A percentile compares a stretch with the other conserved stretches of the same genome.
Evolutionary conservation across 192 early-diverging fungal genomes (phyloP).

Genomic region (Lobosporangium transversale): DNA sequence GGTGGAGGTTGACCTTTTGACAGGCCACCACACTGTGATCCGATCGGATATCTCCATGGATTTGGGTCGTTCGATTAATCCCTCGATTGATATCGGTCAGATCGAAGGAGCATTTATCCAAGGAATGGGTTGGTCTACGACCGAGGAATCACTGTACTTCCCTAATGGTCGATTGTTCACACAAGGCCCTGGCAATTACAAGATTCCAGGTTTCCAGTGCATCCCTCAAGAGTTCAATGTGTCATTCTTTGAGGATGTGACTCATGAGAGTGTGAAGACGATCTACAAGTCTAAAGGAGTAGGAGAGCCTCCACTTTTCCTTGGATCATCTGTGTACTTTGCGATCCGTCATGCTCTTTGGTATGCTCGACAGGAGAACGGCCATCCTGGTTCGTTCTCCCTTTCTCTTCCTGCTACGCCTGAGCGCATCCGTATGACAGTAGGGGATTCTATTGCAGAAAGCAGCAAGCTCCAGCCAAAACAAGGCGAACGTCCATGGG

Average conservation of each 20-base stretch:
- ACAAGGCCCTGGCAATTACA: conserved; percentile 87
- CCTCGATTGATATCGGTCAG: conserved; percentile 89
- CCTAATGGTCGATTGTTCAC: conserved; percentile 83
- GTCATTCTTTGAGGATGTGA: conserved; percentile 64
- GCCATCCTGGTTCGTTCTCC: conserved; percentile 60
- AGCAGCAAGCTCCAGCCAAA: conserved; percentile 51
- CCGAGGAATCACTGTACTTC: conserved; percentile 83
- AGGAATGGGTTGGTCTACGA: conserved; percentile 86
- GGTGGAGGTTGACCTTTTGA: conserved; percentile 88
- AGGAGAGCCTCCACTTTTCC: conserved; percentile 88
- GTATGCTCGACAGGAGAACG: conserved; percentile 69
- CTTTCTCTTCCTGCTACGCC: conserved; percentile 82
- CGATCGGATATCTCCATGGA: conserved; percentile 88
- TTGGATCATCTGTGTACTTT: conserved; percentile 81
- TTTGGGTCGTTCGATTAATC: conserved; percentile 85
- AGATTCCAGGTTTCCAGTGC: conserved; percentile 82
- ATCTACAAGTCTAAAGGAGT: conserved; percentile 87
- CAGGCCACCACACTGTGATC: conserved; percentile 78
- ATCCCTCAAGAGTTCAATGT: conserved; percentile 86
- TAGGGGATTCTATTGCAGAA: conserved; percentile 70
- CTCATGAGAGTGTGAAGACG: conserved; percentile 69
- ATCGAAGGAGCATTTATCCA: conserved; percentile 91
- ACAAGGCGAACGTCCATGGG: conserved; percentile 52
- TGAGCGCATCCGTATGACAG: conserved; percentile 77
- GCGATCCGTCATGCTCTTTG: conserved; percentile 83